Base-by-base conservation (phyloP, 1,284 basidiomycete genomes). In the Austroboletus niveus region DNA sequence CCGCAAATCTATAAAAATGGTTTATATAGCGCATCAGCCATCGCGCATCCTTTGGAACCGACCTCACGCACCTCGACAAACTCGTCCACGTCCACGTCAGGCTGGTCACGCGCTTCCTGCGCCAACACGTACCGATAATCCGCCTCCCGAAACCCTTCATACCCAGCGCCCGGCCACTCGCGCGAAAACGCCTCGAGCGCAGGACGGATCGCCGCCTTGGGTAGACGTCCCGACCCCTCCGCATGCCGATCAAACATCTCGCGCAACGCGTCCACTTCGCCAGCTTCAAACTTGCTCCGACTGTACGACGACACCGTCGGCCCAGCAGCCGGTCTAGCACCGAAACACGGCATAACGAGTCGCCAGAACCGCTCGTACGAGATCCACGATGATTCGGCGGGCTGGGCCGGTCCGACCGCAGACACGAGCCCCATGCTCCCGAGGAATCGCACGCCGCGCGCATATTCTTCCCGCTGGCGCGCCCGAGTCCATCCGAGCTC, bases 401-500 rank as follows among this genome's bases (percentile, higher is more conserved):
- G 5, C 27, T 29, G 27, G 8, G 27, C 27, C 27, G 27, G 27
- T 6, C 4, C 27, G 27, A 29, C 27, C 27, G 27, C 71, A 29
- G 77, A 76, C 7, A 75, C 75, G 31, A 93, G 75, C 10, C 91
- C 91, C 91, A 94, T 94, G 57, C 79, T 84, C 50, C 73, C 74
- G 45, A 94, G 76, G 73, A 90, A 92, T 38, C 68, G 66, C n/a
- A 86, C 74, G 0, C 82, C 80, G 5, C 78, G 70, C 43, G 75
- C 70, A 57, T 90, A 81, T 72, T 93, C 85, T 45, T 76, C 62
- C 54, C 75, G 70, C 60, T 83, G 79, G 57, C 83, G 77, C 48
- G 71, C 64, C 31, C 72, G 68, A 58, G 80, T 77, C 95, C 95
- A 98, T 30, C 80, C 78, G 20, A 94, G 80, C 69, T 97, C 94